phyloP scores from a whole-genome alignment of 2,329 filamentous ascomycete species.

The Fusarium sp. region DNA sequence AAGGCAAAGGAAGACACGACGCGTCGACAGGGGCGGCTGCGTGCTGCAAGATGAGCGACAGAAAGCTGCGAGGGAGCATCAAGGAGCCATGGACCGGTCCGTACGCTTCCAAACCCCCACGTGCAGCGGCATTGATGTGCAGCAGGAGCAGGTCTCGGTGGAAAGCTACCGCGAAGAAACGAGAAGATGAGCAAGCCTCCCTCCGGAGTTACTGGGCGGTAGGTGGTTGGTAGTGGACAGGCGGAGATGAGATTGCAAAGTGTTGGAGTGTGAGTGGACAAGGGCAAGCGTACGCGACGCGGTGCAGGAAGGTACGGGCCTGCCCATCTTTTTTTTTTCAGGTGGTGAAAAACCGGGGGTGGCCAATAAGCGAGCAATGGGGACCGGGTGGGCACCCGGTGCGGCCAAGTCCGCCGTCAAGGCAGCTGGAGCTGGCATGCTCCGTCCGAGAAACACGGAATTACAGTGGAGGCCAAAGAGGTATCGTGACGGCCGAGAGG shows the following conservation, averaged over 20 bases:
- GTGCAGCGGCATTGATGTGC: constrained; percentile 5
- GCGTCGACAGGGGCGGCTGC: not conserved
- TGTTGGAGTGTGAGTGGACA: not conserved
- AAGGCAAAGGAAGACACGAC: not conserved
- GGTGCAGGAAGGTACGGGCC: not conserved
- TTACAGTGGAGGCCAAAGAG: not conserved
- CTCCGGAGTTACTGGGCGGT: not conserved
- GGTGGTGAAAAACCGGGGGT: constrained; percentile 1
- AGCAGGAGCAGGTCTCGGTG: not conserved
- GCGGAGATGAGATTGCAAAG: not conserved
- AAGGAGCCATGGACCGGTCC: constrained; percentile 15
- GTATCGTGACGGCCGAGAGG: constrained; percentile 11
- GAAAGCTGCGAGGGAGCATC: not conserved
- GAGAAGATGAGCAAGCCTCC: not conserved
- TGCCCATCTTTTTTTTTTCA: constrained; percentile 30
- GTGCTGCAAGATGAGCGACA: not conserved
- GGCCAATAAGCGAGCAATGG: constrained; percentile 16
- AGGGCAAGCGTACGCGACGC: not conserved
- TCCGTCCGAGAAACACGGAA: not conserved
- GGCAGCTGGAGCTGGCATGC: not conserved
- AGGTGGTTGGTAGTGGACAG: constrained; percentile 12
- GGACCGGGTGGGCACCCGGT: constrained; percentile 38
- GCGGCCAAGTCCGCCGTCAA: constrained; percentile 24
- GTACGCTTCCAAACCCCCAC: constrained; percentile 20
- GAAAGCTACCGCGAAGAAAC: constrained; percentile 2